Percentiles rank a stretch among this genome's conserved stretches.
Evolutionary conservation across 768 basidiomycete species (phyloP).

Genomic region (Collybia mongolica): DNA sequence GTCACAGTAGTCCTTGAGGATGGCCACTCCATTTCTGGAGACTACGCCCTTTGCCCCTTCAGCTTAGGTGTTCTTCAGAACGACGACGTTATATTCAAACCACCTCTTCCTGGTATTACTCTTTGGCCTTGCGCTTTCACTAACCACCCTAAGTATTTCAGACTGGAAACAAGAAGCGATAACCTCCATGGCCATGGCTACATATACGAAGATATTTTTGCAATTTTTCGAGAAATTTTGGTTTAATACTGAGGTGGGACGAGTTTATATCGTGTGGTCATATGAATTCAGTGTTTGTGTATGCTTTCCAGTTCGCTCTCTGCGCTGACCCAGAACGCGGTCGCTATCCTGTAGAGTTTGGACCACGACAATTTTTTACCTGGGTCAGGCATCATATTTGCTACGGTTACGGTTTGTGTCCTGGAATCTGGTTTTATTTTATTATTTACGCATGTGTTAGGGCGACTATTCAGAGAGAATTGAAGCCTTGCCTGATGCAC

Average conservation of each 20-base stretch:
- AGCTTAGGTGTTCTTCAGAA: slow-evolving; percentile 71
- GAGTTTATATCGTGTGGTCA: too few species aligned
- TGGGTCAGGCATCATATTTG: slow-evolving; percentile 57
- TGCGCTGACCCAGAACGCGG: slow-evolving; percentile 61
- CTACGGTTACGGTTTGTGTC: slow-evolving; percentile 42
- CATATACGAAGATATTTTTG: slow-evolving; percentile 69
- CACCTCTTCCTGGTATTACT: slow-evolving; percentile 43
- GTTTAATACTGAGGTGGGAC: slow-evolving; percentile 26
- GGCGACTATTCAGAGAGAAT: slow-evolving; percentile 62
- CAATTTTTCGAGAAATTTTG: slow-evolving; percentile 63
- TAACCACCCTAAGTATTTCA: not conserved
- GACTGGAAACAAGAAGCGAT: slow-evolving; percentile 65
- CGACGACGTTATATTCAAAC: slow-evolving; percentile 55
- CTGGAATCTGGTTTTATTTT: not conserved
- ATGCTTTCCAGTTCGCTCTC: slow-evolving; percentile 46
- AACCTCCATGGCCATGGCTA: slow-evolving; percentile 60
- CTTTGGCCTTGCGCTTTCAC: too few species aligned
- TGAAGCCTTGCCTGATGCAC: slow-evolving; percentile 44
- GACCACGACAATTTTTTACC: slow-evolving; percentile 59
- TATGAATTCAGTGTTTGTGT: too few species aligned
- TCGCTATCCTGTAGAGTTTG: slow-evolving; percentile 60
- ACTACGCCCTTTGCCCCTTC: slow-evolving; percentile 67
- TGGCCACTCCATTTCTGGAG: slow-evolving; percentile 43
- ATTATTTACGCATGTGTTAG: slow-evolving; percentile 30
- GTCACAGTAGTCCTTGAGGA: slow-evolving; percentile 47